Base-by-base conservation (phyloP, 1,284 basidiomycete genomes). In the Psilocybe mexicana region DNA sequence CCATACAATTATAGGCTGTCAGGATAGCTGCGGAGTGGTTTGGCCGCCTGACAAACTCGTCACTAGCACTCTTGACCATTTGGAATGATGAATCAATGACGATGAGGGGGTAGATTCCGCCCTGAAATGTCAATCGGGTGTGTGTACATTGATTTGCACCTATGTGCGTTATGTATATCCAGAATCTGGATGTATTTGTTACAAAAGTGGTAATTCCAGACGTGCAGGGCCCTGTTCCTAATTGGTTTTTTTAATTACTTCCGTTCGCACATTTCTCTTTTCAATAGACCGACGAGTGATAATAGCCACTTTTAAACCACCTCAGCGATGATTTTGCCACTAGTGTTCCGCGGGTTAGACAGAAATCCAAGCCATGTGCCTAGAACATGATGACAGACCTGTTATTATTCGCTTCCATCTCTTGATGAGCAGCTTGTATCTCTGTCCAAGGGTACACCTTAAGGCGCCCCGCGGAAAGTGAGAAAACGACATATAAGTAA, bases 391-490 rank as follows among this genome's bases (percentile, higher is more conserved):
- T 12, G 36, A 69, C 76, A 68, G 60, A 80, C 87, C 77, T 83
- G 65, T 85, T 97, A 69, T 85, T 87, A 70, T 96, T 92, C 44
- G 79, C 86, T 68, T 90, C 87, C 92, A 98, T 96, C 74, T 92
- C 90, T 60, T 84, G 80, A 64, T 96, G 94, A 1, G 94, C 95
- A 48, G 86, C 84, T 64, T 87, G 85, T 57, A 97, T 93, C 59
- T 93, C 79, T 23, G 83, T 82, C 94, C 93, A 96, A 0, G 85
- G 80, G 74, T 89, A 95, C 8, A 93, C 85, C 85, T 91, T 60
- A 4, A 33, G 0, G 8, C 1, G 30, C 8, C 30, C 30, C 14
- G 35, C 49, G 30, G 14, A 33, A 48, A 25, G 30, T 23, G 18
- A 35, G 12, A n/a, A 48, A 56, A 54, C 50, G 49, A 33, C n/a